Evolutionary conservation across 2,329 filamentous ascomycete species (phyloP).

Genomic region (Elsinoe australis): DNA sequence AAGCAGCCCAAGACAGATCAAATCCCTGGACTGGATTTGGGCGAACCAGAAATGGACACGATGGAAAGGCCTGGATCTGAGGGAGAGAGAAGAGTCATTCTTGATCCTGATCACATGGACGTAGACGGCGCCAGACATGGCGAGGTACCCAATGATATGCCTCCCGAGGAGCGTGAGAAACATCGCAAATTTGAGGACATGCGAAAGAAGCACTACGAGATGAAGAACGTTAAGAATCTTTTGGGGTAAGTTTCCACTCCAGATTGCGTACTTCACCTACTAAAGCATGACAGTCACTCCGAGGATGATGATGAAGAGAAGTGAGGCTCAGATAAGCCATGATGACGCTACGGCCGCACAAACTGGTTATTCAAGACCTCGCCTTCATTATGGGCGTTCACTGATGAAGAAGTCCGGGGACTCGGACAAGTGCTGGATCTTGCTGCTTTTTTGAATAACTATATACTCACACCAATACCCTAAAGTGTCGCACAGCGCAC

Average conservation of each 20-base stretch:
- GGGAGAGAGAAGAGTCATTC: conserved; percentile 70
- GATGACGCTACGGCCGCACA: neutral
- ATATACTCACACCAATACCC: neutral
- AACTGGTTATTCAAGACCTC: neutral
- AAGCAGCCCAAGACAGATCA: conserved; percentile 56
- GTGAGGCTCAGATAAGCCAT: too few species aligned
- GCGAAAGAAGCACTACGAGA: conserved; percentile 97
- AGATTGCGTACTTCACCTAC: conserved; percentile 15
- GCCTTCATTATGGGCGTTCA: neutral
- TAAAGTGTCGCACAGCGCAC: neutral
- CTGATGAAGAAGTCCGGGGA: neutral
- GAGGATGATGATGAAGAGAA: conserved; percentile 36
- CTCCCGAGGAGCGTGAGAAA: conserved; percentile 73
- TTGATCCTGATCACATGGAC: conserved; percentile 47
- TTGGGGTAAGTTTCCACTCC: conserved; percentile 55
- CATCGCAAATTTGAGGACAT: conserved; percentile 84
- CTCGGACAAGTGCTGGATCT: neutral
- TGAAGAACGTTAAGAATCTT: conserved; percentile 85
- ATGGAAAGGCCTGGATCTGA: conserved; percentile 34
- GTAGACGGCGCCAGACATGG: conserved; percentile 47
- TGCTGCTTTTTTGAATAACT: neutral
- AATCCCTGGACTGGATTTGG: conserved; percentile 84
- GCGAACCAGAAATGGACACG: conserved; percentile 66
- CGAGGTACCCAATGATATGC: conserved; percentile 48
- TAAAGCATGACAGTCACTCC: conserved; percentile 37